These are phyloP conservation scores for Pythium guiyangense DNA, from an alignment of 352 stramenopile species.

Conservation along the genomic window DNA sequence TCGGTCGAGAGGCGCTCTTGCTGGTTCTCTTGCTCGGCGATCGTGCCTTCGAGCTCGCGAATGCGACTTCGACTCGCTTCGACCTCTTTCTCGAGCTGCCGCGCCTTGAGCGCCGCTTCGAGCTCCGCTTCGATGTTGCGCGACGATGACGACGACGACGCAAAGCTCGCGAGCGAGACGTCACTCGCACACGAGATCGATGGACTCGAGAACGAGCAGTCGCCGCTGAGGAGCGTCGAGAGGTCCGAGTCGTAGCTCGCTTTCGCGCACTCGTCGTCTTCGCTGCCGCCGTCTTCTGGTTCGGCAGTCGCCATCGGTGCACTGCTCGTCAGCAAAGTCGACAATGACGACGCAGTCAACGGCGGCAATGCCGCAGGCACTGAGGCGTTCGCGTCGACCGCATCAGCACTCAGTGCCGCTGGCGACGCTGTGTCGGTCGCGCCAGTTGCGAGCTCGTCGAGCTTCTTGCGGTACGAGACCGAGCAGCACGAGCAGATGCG, in stretches of 20 bases:
- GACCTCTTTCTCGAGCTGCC: slow-evolving; percentile 68
- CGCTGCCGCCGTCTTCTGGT: not conserved
- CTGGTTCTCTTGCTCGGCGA: slow-evolving; percentile 49
- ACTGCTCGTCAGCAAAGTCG: not conserved
- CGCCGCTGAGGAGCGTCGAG: slow-evolving; percentile 29
- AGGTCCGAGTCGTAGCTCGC: slow-evolving; percentile 26
- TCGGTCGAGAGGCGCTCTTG: slow-evolving; percentile 50
- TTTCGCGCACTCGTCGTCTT: not conserved
- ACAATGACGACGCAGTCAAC: slow-evolving; percentile 4
- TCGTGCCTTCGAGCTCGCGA: slow-evolving; percentile 43
- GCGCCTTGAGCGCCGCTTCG: slow-evolving; percentile 46
- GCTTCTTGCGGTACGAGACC: slow-evolving; percentile 49
- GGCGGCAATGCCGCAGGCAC: not conserved
- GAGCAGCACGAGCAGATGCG: slow-evolving; percentile 75
- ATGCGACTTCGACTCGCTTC: slow-evolving; percentile 58
- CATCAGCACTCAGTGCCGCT: not conserved
- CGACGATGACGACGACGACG: slow-evolving; percentile 4
- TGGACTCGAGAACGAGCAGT: slow-evolving; percentile 30
- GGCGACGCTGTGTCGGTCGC: not conserved
- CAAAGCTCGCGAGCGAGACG: slow-evolving; percentile 15
- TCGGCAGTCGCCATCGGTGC: not conserved
- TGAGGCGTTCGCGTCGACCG: not conserved
- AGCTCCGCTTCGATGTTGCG: slow-evolving; percentile 59
- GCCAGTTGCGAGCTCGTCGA: slow-evolving; percentile 5
- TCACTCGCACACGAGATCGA: slow-evolving; percentile 20